phyloP scores from a whole-genome alignment of 352 stramenopile species.

The Pythium phragmitis region DNA sequence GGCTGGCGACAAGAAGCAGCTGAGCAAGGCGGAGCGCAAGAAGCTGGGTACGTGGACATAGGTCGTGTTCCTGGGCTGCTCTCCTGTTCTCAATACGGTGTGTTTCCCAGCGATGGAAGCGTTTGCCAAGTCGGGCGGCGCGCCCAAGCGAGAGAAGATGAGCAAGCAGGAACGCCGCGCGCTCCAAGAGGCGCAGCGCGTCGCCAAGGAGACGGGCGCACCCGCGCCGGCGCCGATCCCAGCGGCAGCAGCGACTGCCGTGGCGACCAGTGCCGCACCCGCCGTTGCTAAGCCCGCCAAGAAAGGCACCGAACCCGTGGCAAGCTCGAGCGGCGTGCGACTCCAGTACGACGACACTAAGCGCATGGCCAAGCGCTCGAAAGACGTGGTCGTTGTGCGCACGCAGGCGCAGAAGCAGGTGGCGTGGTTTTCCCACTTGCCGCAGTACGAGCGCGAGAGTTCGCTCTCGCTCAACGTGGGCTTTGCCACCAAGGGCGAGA shows the following conservation, averaged over 20 bases:
- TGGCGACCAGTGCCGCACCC: neutral
- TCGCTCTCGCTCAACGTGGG: conserved; percentile 72
- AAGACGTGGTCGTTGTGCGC: conserved; percentile 62
- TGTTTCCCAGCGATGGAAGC: conserved; percentile 44
- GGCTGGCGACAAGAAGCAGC: conserved; percentile 35
- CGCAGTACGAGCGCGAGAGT: conserved; percentile 80
- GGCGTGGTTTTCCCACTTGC: conserved; percentile 81
- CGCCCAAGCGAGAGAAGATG: conserved; percentile 78
- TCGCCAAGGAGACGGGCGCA: conserved; percentile 59
- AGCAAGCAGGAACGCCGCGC: conserved; percentile 92
- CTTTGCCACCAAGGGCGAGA: conserved; percentile 61
- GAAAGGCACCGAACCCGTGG: conserved; percentile 32
- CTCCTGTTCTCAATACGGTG: neutral
- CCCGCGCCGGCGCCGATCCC: neutral
- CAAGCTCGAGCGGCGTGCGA: conserved; percentile 45
- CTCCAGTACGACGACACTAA: conserved; percentile 83
- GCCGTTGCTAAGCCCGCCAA: conserved; percentile 38
- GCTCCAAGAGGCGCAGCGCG: conserved; percentile 89
- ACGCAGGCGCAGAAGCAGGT: conserved; percentile 83
- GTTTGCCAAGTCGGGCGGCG: conserved; percentile 47
- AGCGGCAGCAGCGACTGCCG: neutral
- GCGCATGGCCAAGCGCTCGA: conserved; percentile 73
- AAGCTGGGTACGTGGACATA: conserved; percentile 36
- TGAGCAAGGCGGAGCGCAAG: conserved; percentile 70
- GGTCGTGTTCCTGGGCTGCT: neutral